Evolutionary conservation across 768 basidiomycete species (phyloP), one percentile per base, ranked within the genome.

Genomic region (Mycena filopes): DNA sequence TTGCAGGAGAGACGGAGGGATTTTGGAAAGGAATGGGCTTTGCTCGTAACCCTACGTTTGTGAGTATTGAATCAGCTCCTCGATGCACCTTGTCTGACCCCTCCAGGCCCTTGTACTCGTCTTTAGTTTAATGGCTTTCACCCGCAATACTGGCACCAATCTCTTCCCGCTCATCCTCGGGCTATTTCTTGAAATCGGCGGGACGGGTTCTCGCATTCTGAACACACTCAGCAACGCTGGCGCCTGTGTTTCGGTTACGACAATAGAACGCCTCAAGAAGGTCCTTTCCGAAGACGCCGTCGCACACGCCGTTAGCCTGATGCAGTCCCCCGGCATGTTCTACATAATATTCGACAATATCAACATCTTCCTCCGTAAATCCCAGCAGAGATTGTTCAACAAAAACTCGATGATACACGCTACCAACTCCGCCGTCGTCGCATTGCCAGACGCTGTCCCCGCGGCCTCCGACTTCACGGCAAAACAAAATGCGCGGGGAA

Each of bases 351-450:
- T 76, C 61, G 75, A 79, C 62, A 78, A 79, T 60, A 76, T 78
- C 72, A 79, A 79, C 47, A 69, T 79, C 42, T 77, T 72, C 50
- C 63, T 77, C 1, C 71, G 74, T 31, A 77, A 77, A 65, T 72
- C 61, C 40, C 68, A 77, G 46, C 77, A 78, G 57, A 64, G 71
- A 11, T 20, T 78, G 16, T 71, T 70, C 8, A 78, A 77, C 55
- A 60, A 65, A 29, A 73, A 77, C 43, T 38, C 65, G 3, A 76
- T 76, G 74, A 59, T 59, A 3, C 58, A 59, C 20, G 58, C 58
- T 8, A 59, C 76, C 0, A 78, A 77, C 54, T 48, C 42, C 3
- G 71, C 67, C 13, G 63, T 73, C 16, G 47, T 73, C 26, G 59
- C 59, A 4, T 36, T 68, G 18, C 63, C 65, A 2, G 40, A 53